Evolutionary conservation across 23 red algal species (phyloP).

Genomic region (Gracilaria domingensis): DNA sequence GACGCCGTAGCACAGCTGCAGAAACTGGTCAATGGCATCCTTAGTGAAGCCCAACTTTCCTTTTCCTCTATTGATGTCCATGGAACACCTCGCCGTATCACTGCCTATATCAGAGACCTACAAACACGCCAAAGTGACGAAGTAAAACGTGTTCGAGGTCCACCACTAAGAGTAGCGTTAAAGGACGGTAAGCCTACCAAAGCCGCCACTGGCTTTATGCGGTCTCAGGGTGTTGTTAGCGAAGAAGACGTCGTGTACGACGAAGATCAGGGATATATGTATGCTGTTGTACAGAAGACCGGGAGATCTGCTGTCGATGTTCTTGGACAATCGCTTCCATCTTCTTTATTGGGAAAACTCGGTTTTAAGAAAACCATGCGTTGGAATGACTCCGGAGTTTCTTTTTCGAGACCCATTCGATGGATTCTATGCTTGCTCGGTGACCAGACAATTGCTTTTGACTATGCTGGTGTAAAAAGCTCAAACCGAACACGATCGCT

Average conservation of each 20-base stretch:
- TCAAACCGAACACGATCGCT: conserved; percentile 62
- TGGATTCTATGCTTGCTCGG: conserved; percentile 91
- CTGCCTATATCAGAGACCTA: conserved; percentile 66
- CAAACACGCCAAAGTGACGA: conserved; percentile 68
- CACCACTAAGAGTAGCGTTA: conserved; percentile 76
- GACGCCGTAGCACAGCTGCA: conserved; percentile 74
- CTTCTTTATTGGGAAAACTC: conserved; percentile 62
- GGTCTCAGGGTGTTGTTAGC: conserved; percentile 68
- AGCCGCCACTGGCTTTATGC: conserved; percentile 83
- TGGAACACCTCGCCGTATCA: conserved; percentile 87
- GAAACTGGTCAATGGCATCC: conserved; percentile 52
- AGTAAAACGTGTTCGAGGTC: conserved; percentile 71
- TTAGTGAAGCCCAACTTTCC: conserved; percentile 41
- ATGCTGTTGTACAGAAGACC: conserved; percentile 52
- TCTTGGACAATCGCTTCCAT: conserved; percentile 59
- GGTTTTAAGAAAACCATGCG: conserved; percentile 82
- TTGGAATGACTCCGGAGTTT: conserved; percentile 86
- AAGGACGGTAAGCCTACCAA: conserved; percentile 86
- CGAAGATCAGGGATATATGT: conserved; percentile 87
- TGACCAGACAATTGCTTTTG: conserved; percentile 81
- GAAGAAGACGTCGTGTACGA: conserved; percentile 49
- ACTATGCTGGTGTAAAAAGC: conserved; percentile 76
- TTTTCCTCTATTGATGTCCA: conserved; percentile 60
- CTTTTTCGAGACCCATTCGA: conserved; percentile 93
- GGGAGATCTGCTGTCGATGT: conserved; percentile 66